Evolutionary conservation across 2,329 filamentous ascomycete genomes (phyloP), one percentile per base, ranked within the genome.

Genomic region (Epichloe hybrida): DNA sequence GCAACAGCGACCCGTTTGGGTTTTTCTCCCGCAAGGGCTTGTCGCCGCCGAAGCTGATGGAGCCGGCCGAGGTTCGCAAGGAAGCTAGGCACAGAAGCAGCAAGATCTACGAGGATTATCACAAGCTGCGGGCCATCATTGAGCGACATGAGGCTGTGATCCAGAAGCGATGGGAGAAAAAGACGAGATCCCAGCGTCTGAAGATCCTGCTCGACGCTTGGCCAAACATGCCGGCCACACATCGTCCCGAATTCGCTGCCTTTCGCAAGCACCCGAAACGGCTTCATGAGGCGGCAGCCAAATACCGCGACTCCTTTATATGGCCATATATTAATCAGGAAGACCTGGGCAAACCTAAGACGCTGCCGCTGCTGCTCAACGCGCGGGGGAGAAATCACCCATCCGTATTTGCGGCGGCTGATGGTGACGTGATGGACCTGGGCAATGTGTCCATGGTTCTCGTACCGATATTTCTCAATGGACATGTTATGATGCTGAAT

Each of bases 241-340:
- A 81, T 58, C 72, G 74, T 0, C 76, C 77, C 0, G 77, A 81
- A 52, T 74, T 77, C 23, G 59, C 58, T 4, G 66, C 64, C 13
- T 64, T 66, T 23, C 58, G 56, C n/a, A 60, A 55, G 36, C 54
- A 62, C 13, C 36, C 53, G 3, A 12, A 41, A 2, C 17, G 57
- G 12, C 23, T 61, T 35, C 52, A 55, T 5, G 27, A 50, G 3
- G 3, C 34, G 1, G 56, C 57, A 3, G 58, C 58, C 11, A 54
- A 57, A 23, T 57, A 62, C n/a, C 56, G 51, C 7, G 65, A 69
- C 5, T 50, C 62, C 8, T 77, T 64, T 53, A 59, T 76, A 41
- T 79, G 70, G 68, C 78, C 78, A 0, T 67, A 73, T 44, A 72
- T 82, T 58, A 83, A 82, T 55, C 65, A 75, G 40, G 74, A 82